These are phyloP conservation scores for Delitschia confertaspora DNA, from an alignment of 495 filamentous ascomycete species.

Conservation along the genomic window DNA sequence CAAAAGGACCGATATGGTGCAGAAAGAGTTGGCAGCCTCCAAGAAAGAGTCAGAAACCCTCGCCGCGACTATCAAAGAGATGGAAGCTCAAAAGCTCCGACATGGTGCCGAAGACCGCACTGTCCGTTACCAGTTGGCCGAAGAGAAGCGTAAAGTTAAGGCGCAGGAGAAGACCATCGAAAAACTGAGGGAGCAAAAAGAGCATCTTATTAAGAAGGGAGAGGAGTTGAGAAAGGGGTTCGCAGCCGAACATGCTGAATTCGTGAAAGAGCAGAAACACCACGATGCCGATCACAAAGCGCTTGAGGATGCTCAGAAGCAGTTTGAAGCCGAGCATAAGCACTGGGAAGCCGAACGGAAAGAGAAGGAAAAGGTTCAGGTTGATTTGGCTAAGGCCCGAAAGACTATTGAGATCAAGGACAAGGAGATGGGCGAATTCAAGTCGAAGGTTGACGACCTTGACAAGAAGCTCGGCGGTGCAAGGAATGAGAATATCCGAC, in stretches of 20 bases:
- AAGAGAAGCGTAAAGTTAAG: neutral
- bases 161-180: neutral
- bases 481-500: too few species aligned
- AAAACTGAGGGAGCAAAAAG: neutral
- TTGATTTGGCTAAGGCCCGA: neutral
- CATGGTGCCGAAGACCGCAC: neutral
- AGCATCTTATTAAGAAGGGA: too few species aligned
- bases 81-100: neutral
- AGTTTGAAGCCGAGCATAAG: neutral
- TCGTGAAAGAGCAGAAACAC: neutral
- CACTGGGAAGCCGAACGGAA: neutral
- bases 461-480: too few species aligned
- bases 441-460: neutral
- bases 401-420: neutral
- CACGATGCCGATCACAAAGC: constrained; percentile 3
- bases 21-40: neutral
- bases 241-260: too few species aligned
- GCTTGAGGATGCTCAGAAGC: neutral
- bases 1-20: neutral
- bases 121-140: neutral
- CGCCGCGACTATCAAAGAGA: neutral
- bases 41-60: neutral
- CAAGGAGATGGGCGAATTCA: neutral
- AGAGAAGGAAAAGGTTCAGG: neutral
- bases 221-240: too few species aligned